A percentile compares a stretch with the other conserved stretches of the same genome.
Conservation (phyloP, 2,329 filamentous ascomycete genomes). For the Hymenoscyphus scutula region DNA sequence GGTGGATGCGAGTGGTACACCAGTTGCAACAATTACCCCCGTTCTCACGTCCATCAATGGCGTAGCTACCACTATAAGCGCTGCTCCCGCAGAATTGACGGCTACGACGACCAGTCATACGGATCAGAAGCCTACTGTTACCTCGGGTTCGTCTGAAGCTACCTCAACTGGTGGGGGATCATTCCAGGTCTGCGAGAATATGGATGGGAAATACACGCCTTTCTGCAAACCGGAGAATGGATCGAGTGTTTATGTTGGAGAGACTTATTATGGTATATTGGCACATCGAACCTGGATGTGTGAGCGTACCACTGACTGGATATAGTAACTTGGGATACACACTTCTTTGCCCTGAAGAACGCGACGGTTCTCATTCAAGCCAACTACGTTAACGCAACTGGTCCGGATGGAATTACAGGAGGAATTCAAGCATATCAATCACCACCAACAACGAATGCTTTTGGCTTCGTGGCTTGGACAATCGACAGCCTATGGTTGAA, state of each 20-base stretch:
- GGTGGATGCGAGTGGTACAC: conserved; percentile 28
- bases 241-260: conserved; percentile 30
- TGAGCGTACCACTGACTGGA: background rate
- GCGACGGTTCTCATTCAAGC: conserved; percentile 29
- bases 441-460: conserved; percentile 17
- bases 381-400: conserved; percentile 32
- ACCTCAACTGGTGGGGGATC: conserved; percentile 29
- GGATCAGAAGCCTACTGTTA: conserved; percentile 18
- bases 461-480: conserved; percentile 30
- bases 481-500: conserved; percentile 30
- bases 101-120: conserved; percentile 20
- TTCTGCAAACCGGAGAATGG: conserved; percentile 35
- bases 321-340: conserved; percentile 34
- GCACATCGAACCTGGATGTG: background rate
- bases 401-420: conserved; percentile 9
- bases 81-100: conserved; percentile 26
- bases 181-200: conserved; percentile 33
- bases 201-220: conserved; percentile 29
- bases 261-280: conserved; percentile 33
- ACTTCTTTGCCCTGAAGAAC: conserved; percentile 28
- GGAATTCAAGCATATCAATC: conserved; percentile 34
- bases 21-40: conserved; percentile 31
- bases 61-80: conserved; percentile 27
- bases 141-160: conserved; percentile 13
- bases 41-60: conserved; percentile 27